Conservation (phyloP, 768 basidiomycete genomes). For the Panaeolus cyanescens region DNA sequence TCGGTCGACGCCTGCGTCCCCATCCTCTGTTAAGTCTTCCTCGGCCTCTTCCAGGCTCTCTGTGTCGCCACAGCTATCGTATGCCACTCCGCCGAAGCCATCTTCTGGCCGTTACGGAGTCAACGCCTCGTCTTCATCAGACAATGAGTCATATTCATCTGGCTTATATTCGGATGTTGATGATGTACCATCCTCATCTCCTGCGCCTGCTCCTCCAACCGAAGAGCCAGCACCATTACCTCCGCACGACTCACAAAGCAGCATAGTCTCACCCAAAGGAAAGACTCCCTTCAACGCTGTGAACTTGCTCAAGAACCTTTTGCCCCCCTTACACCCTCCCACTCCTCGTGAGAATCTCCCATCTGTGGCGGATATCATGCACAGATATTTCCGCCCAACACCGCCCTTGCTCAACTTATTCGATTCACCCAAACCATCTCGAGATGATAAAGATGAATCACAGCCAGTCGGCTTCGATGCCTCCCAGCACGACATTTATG, state of each 20-base stretch:
- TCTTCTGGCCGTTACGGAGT: conserved; percentile 68
- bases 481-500: conserved; percentile 13
- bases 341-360: conserved; percentile 14
- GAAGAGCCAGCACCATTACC: conserved; percentile 9
- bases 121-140: conserved; percentile 46
- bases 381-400: conserved; percentile 12
- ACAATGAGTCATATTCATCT: conserved; percentile 37
- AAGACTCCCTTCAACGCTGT: conserved; percentile 25
- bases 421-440: background rate
- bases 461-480: conserved; percentile 9
- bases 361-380: conserved; percentile 22
- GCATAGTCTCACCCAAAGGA: background rate
- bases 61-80: conserved; percentile 6
- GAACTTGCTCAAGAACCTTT: conserved; percentile 30
- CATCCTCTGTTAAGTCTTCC: conserved; percentile 20
- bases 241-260: conserved; percentile 10
- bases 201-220: conserved; percentile 8
- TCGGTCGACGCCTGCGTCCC: conserved; percentile 20
- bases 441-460: background rate
- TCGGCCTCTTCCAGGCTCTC: background rate
- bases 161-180: conserved; percentile 56
- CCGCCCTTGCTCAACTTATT: conserved; percentile 11
- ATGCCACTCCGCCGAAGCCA: conserved; percentile 22
- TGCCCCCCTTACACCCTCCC: conserved; percentile 28
- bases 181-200: conserved; percentile 39